A percentile compares a stretch with the other conserved stretches of the same genome.
Conservation (phyloP, 305 asterid species). For the Plantago rigida region DNA sequence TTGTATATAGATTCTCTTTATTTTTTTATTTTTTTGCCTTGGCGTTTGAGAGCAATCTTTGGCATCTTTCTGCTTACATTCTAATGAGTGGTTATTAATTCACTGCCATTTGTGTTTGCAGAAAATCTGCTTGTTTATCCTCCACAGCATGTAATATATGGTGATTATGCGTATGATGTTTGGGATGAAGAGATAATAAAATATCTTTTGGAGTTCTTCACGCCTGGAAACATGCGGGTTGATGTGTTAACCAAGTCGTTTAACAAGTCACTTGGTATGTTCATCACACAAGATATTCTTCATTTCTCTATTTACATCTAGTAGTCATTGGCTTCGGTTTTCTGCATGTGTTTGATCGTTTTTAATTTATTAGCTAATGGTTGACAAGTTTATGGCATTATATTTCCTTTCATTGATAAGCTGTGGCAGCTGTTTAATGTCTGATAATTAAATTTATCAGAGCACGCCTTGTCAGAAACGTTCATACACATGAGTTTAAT, state of each 20-base stretch:
- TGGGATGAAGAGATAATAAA: conserved; percentile 79
- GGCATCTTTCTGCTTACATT: conserved; percentile 16
- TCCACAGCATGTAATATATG: conserved; percentile 77
- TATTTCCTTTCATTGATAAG: conserved; percentile 15
- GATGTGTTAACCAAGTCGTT: conserved; percentile 67
- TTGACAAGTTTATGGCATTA: conserved; percentile 9
- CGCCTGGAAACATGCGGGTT: conserved; percentile 88
- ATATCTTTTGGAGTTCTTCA: conserved; percentile 59
- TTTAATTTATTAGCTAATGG: background rate
- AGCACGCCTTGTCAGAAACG: too few relatives aligned
- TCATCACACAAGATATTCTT: conserved; percentile 12
- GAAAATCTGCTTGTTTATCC: conserved; percentile 82
- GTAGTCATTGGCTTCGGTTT: conserved; percentile 11
- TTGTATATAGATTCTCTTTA: background rate
- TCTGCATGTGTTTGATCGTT: conserved; percentile 3
- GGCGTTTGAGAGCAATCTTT: background rate
- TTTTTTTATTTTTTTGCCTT: background rate
- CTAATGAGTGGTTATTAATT: conserved; percentile 15
- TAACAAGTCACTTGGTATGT: conserved; percentile 53
- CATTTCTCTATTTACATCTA: conserved; percentile 15
- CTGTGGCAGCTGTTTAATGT: conserved; percentile 8
- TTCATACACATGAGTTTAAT: too few relatives aligned
- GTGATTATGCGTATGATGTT: conserved; percentile 69
- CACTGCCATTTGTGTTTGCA: conserved; percentile 36
- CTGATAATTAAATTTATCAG: too few relatives aligned